Evolutionary conservation across 2,329 filamentous ascomycete genomes (phyloP).

Genomic region (Sclerotinia subarctica): DNA sequence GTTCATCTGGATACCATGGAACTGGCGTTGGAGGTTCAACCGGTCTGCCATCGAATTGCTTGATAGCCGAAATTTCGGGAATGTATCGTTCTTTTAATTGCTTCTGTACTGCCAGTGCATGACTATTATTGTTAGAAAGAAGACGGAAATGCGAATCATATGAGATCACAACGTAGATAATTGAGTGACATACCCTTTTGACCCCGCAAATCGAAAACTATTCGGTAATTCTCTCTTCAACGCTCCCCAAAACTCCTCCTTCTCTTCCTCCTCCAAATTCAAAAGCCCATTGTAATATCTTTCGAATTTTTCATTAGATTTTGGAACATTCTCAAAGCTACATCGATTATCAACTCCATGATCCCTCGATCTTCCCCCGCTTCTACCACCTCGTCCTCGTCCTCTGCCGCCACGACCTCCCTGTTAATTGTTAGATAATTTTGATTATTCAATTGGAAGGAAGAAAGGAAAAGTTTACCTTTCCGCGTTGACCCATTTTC

Average conservation of each 20-base stretch:
- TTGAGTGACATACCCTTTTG: slow-evolving; percentile 65
- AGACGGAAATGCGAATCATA: slow-evolving; percentile 12
- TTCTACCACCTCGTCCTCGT: slow-evolving; percentile 29
- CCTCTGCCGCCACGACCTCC: slow-evolving; percentile 29
- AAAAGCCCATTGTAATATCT: slow-evolving; percentile 78
- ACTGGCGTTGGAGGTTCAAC: slow-evolving; percentile 82
- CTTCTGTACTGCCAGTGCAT: slow-evolving; percentile 88
- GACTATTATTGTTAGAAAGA: slow-evolving; percentile 48
- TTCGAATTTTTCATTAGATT: slow-evolving; percentile 82
- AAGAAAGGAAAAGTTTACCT: slow-evolving; percentile 28
- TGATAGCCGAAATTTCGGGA: slow-evolving; percentile 81
- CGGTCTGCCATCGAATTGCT: slow-evolving; percentile 73
- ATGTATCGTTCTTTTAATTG: slow-evolving; percentile 86
- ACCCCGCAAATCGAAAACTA: slow-evolving; percentile 96
- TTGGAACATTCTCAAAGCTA: slow-evolving; percentile 57
- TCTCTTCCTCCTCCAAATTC: slow-evolving; percentile 74
- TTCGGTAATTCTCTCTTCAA: slow-evolving; percentile 86
- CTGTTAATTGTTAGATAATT: slow-evolving; percentile 12
- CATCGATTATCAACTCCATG: slow-evolving; percentile 44
- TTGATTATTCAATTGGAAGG: slow-evolving; percentile 10
- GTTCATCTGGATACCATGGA: slow-evolving; percentile 88
- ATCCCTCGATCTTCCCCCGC: slow-evolving; percentile 29
- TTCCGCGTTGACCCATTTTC: slow-evolving; percentile 36
- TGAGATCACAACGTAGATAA: neutral
- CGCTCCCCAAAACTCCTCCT: slow-evolving; percentile 76